Evolutionary conservation across 1,139 yeast species (phyloP), one percentile per base, ranked within the genome.

Genomic region (Kurtzmaniella quercitrusa): DNA sequence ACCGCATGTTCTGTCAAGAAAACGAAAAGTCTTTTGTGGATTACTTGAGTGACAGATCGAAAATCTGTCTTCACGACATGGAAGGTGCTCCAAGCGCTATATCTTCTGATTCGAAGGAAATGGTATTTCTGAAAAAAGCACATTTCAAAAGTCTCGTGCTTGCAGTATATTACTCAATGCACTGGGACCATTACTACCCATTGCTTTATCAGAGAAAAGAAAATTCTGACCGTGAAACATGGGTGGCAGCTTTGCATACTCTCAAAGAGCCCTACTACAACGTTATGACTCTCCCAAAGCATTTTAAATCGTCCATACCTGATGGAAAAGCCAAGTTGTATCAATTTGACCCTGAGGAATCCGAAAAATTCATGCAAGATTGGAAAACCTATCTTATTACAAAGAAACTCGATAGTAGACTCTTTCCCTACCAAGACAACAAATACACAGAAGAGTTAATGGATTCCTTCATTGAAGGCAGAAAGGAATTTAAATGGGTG

Each of bases 151-250:
- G 65, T 9, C 56, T 66, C 40, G 41, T 65, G 26, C 54, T 68
- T 38, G 53, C 70, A 3, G 47, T 66, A 17, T 68, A 66, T 51
- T 67, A 66, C 49, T 67, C 65, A 45, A 44, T 63, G 12, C 54
- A 60, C 44, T 64, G 66, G 0, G 44, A 49, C 6, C 59, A 56
- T 47, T 68, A 59, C 48, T 61, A 66, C 45, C 50, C 57, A 17
- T 54, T 69, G 43, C 47, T 69, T 5, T 65, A 59, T 50, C 74
- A 66, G 53, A 73, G 73, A 16, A 61, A 63, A 2, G 61, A 57
- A 34, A 18, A 35, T 17, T 72, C 73, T 33, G 74, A 68, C 45
- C 59, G 68, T 42, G 75, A 69, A 43, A 65, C 73, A 1, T 59
- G 65, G 42, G 59, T 66, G 8, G 71, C 73, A 3, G 74, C 74